phyloP scores from a whole-genome alignment of 345 rosid species.

The Aurinia saxatilis region DNA sequence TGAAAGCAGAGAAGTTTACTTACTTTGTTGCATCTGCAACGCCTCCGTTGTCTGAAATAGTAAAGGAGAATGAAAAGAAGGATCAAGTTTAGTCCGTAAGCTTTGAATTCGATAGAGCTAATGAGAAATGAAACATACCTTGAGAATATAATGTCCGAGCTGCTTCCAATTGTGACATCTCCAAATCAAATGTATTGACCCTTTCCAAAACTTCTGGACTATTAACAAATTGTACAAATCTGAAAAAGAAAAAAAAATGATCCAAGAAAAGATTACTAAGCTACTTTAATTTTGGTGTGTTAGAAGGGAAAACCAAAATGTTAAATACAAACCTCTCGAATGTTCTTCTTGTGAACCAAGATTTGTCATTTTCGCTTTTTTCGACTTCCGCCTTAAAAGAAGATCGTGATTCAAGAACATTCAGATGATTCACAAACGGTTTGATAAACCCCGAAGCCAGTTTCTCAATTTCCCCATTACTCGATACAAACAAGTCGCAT shows the following conservation, averaged over 20 bases:
- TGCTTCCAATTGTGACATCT: slow-evolving; percentile 93
- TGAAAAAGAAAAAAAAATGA: slow-evolving; percentile 17
- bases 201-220: slow-evolving; percentile 77
- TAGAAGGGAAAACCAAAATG: not conserved
- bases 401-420: slow-evolving; percentile 59
- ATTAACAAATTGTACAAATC: slow-evolving; percentile 88
- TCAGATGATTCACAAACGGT: slow-evolving; percentile 72
- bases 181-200: slow-evolving; percentile 67
- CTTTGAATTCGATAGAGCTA: not conserved
- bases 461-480: slow-evolving; percentile 70
- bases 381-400: slow-evolving; percentile 58
- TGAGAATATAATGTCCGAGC: slow-evolving; percentile 76
- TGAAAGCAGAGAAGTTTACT: slow-evolving; percentile 31
- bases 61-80: not conserved
- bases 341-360: slow-evolving; percentile 92
- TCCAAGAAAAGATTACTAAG: not conserved
- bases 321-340: slow-evolving; percentile 90
- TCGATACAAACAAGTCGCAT: slow-evolving; percentile 69
- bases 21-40: slow-evolving; percentile 47
- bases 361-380: slow-evolving; percentile 29
- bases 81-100: not conserved
- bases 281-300: not conserved
- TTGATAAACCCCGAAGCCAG: slow-evolving; percentile 75
- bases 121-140: slow-evolving; percentile 33
- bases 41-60: slow-evolving; percentile 14